These are phyloP conservation scores for Boletus barrowsii DNA, from an alignment of 768 basidiomycete genomes.

Conservation along the genomic window DNA sequence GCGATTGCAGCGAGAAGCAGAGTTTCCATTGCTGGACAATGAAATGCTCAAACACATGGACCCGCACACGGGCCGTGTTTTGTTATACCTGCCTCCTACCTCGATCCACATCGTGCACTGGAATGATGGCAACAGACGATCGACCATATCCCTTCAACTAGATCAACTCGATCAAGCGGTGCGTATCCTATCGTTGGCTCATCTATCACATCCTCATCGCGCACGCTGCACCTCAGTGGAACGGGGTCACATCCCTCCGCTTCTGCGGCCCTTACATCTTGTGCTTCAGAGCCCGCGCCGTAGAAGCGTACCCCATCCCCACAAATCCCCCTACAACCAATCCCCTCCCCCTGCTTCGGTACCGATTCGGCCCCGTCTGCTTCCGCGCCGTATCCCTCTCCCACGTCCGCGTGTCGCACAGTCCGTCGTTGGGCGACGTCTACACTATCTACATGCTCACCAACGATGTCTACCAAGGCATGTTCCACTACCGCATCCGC, in stretches of 20 bases:
- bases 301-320: constrained; percentile 40
- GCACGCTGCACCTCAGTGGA: constrained; percentile 31
- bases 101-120: constrained; percentile 40
- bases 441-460: constrained; percentile 41
- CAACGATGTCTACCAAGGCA: constrained; percentile 42
- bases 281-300: constrained; percentile 47
- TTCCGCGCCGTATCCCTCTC: constrained; percentile 41
- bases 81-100: constrained; percentile 27
- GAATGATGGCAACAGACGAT: constrained; percentile 24
- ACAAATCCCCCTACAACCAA: constrained; percentile 6
- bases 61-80: constrained; percentile 28
- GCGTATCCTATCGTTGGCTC: constrained; percentile 3
- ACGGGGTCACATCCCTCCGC: constrained; percentile 40
- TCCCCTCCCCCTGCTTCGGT: constrained; percentile 17
- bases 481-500: constrained; percentile 47
- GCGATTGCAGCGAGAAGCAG: constrained; percentile 7
- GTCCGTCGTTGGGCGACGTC: constrained; percentile 35
- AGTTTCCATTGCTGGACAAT: constrained; percentile 10
- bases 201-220: background rate
- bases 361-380: constrained; percentile 29
- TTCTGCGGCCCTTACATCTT: constrained; percentile 51
- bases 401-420: constrained; percentile 33
- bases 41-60: constrained; percentile 37
- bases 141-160: constrained; percentile 18
- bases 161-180: constrained; percentile 35